Evolutionary conservation across 352 stramenopile species (phyloP).

Genomic region (Blastocystis sp.): DNA sequence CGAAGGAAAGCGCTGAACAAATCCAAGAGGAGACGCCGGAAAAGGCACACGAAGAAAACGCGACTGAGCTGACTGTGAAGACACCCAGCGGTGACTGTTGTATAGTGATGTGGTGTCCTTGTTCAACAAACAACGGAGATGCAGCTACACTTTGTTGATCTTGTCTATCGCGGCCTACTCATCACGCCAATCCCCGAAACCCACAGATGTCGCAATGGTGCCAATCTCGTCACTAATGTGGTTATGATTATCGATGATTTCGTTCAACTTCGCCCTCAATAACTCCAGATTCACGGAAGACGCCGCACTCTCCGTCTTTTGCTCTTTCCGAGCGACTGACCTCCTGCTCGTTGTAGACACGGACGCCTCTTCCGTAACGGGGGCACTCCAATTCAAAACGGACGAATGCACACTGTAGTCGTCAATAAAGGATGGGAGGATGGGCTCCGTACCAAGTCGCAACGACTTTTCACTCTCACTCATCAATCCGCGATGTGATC

Average conservation of each 20-base stretch:
- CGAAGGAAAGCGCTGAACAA: neutral
- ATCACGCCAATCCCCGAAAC: neutral
- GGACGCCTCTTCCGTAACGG: too few relatives aligned
- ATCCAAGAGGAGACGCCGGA: neutral
- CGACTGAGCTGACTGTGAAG: neutral
- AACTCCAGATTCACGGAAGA: neutral
- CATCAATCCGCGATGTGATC: too few relatives aligned
- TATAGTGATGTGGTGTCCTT: neutral
- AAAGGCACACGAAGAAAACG: neutral
- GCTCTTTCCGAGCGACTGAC: neutral
- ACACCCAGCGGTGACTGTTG: constrained; percentile 20
- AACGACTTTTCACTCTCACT: neutral
- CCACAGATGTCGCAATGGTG: constrained; percentile 38
- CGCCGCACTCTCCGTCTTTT: neutral
- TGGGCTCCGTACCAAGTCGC: neutral
- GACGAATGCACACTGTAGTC: neutral
- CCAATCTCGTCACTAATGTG: constrained; percentile 40
- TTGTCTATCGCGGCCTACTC: constrained; percentile 24
- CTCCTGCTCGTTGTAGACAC: too few relatives aligned
- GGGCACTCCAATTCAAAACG: neutral
- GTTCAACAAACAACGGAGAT: constrained; percentile 38
- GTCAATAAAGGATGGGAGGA: neutral
- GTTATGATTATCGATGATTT: constrained; percentile 67
- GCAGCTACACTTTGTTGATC: constrained; percentile 34
- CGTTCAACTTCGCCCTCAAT: constrained; percentile 46